Evolutionary conservation across 352 stramenopile genomes (phyloP).

Genomic region (Globisporangium okanoganense): DNA sequence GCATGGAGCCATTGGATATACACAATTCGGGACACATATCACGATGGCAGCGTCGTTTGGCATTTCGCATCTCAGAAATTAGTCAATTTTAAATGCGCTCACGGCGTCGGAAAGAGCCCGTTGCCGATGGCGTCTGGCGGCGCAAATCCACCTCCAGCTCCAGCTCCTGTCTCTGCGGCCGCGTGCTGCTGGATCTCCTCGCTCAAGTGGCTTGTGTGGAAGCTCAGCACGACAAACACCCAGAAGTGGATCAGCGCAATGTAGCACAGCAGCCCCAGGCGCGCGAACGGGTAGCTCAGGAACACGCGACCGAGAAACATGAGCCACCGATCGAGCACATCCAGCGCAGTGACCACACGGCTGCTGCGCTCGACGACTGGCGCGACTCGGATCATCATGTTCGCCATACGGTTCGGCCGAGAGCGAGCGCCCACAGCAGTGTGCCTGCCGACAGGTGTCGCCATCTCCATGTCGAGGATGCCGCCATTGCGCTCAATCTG

Average conservation of each 20-base stretch:
- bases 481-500: slow-evolving; percentile 64
- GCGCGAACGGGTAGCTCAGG: slow-evolving; percentile 65
- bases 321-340: slow-evolving; percentile 70
- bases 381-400: slow-evolving; percentile 57
- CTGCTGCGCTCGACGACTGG: slow-evolving; percentile 69
- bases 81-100: slow-evolving; percentile 5
- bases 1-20: too few species aligned
- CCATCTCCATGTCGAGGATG: slow-evolving; percentile 68
- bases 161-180: slow-evolving; percentile 18
- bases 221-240: slow-evolving; percentile 84
- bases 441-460: slow-evolving; percentile 35
- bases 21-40: slow-evolving; percentile 10
- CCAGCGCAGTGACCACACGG: slow-evolving; percentile 55
- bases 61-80: neutral
- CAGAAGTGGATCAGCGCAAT: slow-evolving; percentile 79
- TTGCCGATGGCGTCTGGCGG: neutral
- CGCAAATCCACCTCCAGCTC: neutral
- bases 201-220: slow-evolving; percentile 84
- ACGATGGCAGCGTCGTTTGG: neutral
- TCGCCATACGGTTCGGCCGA: slow-evolving; percentile 61
- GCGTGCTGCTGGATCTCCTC: slow-evolving; percentile 59
- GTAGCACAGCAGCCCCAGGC: slow-evolving; percentile 73
- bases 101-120: slow-evolving; percentile 10
- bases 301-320: slow-evolving; percentile 79
- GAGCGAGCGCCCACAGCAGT: slow-evolving; percentile 24